Base-by-base conservation (phyloP, 805 yeast genomes). In the Candida qinlingensis region DNA sequence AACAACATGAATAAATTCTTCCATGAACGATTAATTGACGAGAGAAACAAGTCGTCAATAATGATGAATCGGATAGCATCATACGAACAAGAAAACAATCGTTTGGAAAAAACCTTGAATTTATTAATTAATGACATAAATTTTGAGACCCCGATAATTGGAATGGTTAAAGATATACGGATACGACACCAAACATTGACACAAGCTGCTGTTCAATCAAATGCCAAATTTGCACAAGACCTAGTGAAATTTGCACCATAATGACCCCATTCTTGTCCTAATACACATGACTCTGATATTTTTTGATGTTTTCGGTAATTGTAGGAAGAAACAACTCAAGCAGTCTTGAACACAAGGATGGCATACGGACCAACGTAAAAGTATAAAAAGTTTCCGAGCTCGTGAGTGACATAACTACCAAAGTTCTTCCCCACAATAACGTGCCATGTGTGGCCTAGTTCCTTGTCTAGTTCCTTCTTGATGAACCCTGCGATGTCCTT, bases 381-480 rank as follows among this genome's bases (percentile, higher is more conserved):
- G 60, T 87, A 86, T 10, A 81, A 70, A 59, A 87, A 87, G 57
- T 72, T 74, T 1, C 90, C 91, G 55, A 80, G 80, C 64, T 85
- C 87, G 60, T 87, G 94, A 10, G 91, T 83, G 19, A 87, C 89
- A 61, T 82, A 85, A 43, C 85, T 77, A 4, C 94, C 92, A 65
- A 86, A 87, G 57, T 81, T 82, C 63, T 79, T 83, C 9, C 94
- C 95, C 46, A 85, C 90, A 44, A 87, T 75, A 3, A 84, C 87
- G 62, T 87, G 92, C 95, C 94, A 87, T 37, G 87, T 79, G 30
- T 81, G 76, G 0, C 91, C 92, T 50, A 73, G 77, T 41, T 72
- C 64, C 42, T 75, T 73, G 61, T 86, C 94, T 64, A 85, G 64
- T 44, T 73, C 72, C 56, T 83, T 82, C 68, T 86, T 87, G 51